Evolutionary conservation across 1,284 basidiomycete genomes (phyloP), one percentile per base, ranked within the genome.

Genomic region (Polyporus tsugae): DNA sequence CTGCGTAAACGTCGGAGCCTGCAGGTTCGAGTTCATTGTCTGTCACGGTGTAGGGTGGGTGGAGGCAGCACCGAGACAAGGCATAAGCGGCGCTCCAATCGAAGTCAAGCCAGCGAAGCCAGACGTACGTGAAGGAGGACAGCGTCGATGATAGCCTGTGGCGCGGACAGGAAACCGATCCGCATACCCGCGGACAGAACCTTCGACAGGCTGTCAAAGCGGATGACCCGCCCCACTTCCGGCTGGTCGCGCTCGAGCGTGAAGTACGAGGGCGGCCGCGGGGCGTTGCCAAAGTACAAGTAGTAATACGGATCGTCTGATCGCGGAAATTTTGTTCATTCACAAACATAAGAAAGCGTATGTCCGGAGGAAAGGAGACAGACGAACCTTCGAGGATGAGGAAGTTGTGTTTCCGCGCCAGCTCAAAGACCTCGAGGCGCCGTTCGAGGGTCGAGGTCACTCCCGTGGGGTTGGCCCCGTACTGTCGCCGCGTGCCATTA

Each of bases 191-290:
- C 91, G 10, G 93, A 94, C 25, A 97, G 83, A 53, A 97, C 85
- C 83, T 98, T 98, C 66, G 92, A 95, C 70, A 98, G 86, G 77
- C 92, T 94, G 78, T 97, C 95, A 78, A 96, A 95, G 46, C 95
- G 88, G 33, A 96, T 71, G 10, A 96, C 94, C n/a, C 91, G 88
- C 3, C 95, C 95, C 38, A 88, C 86, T 70, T 87, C 85, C 22
- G 83, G 80, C 64, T 85, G 81, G 64, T 88, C 83, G 4, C 78
- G 83, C 77, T 97, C 95, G 57, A 96, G 84, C 63, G 87, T 82
- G 78, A 96, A 95, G 80, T 96, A 97, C 0, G 91, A 94, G 0
- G 91, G 89, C 42, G 84, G 87, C 41, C 85, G 89, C 60, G 85
- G 87, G 68, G 82, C 86, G 77, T 82, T 84, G 68, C 92, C 90